Evolutionary conservation across 2,329 filamentous ascomycete species (phyloP), one percentile per base, ranked within the genome.

Genomic region (Aspergillus sp.): DNA sequence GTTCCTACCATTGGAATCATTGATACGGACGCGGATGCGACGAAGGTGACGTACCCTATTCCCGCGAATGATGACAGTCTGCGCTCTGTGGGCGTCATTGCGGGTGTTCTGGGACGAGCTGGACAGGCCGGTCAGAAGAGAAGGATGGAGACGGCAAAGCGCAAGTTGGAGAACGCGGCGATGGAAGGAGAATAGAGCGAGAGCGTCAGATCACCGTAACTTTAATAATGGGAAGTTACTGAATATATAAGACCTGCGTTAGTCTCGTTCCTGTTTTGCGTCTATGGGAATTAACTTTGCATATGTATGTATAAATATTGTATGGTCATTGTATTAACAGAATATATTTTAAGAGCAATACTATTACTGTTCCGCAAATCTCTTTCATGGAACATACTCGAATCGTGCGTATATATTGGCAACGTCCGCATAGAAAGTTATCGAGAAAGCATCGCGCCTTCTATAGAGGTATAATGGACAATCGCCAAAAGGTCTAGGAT

Each of bases 31-130:
- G 88, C 87, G 2, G 90, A 98, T 75, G 91, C 95, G 0, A 91
- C 91, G 0, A 93, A 90, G 85, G 92, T 98, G 50, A 98, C 95
- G 4, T 99, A 99, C 72, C 90, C 90, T 13, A 97, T 99, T 65
- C 95, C 95, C 2, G 91, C 91, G 50, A 99, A 99, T 74, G 95
- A 99, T 71, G 95, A 99, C 81, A 96, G 92, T 84, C 76, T 96
- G 64, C 89, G 95, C 59, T 88, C 88, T 63, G 84, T 92, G 49
- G 85, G 89, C 65, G 82, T 97, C 59, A 90, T 99, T 65, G 89
- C 88, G 4, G 92, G 92, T 53, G 88, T 95, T 1, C 81, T 99
- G 38, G 93, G 93, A 41, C 85, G 89, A 52, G 95, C 95, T 1
- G 95, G 90, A 9, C 81, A 96, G 77, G 80, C 84, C 52, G 95